Evolutionary conservation across 1,139 yeast species (phyloP), one percentile per base, ranked within the genome.

Genomic region (Yamadazyma aaseri): DNA sequence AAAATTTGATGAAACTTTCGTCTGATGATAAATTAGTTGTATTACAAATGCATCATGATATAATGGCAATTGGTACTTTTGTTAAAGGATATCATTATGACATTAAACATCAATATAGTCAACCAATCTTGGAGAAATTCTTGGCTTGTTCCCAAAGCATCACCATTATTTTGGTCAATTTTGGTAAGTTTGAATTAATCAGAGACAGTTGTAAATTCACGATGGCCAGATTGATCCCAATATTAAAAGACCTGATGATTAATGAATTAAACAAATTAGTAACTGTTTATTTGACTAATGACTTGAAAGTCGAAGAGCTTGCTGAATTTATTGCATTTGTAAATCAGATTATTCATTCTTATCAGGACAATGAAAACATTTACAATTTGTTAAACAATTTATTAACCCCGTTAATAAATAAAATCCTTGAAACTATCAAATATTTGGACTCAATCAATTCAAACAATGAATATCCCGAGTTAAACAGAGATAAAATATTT

Each of bases 41-140:
- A 3, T 60, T 86, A 31, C 94, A 87, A 54, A 81, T 89, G 2
- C 96, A 92, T 56, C 97, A 92, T 55, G 74, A 82, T 26, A 63
- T 94, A 31, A 78, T 86, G 79, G 92, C 97, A 0, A 76, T 92
- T 34, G 97, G 97, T 23, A 86, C 96, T 0, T 73, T 90, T 50
- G 85, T 90, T 2, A 76, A 92, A 51, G 97, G 97, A 2, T 81
- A 85, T 48, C 83, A 79, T 44, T 71, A 70, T 31, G 70, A 64
- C 31, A 46, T 46, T 18, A 52, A 22, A 53, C 50, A 12, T 21
- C 58, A 56, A 26, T 43, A 62, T 51, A 40, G 58, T 46, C 49
- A 45, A 42, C 68, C 61, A 30, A 53, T 74, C 16, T 61, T 73
- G 12, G 71, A 65, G 36, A 83, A 80, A 51, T 76, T 86, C 46